A percentile compares a stretch with the other conserved stretches of the same genome.
phyloP scores from a whole-genome alignment of 2,329 filamentous ascomycete genomes.

The Ceratocystis huliohia region DNA sequence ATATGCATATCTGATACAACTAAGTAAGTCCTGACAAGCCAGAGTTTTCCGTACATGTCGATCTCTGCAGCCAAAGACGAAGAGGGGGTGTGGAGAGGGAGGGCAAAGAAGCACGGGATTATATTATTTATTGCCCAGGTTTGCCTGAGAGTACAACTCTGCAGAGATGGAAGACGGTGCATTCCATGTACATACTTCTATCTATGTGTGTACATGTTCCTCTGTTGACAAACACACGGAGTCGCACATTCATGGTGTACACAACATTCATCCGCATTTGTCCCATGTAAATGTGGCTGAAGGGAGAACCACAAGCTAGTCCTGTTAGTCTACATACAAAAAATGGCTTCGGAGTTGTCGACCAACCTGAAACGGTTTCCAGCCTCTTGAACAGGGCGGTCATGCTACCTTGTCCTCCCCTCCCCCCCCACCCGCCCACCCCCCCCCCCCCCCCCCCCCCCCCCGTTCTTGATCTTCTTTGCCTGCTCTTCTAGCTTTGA shows the following conservation, averaged over 20 bases:
- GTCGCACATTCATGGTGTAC: neutral
- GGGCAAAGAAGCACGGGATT: neutral
- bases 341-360: slow-evolving; percentile 5
- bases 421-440: no score
- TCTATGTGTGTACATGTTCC: neutral
- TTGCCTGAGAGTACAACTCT: neutral
- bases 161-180: neutral
- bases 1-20: slow-evolving; percentile 7
- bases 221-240: neutral
- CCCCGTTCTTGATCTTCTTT: neutral
- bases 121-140: neutral
- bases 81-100: neutral
- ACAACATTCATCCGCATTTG: no score
- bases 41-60: neutral
- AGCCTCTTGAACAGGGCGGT: neutral
- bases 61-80: neutral
- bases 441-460: neutral
- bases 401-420: neutral
- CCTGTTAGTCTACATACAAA: neutral
- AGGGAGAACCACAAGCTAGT: no score
- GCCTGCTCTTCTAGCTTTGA: neutral
- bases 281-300: no score
- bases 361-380: slow-evolving; percentile 5
- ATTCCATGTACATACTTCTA: neutral
- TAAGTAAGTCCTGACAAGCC: slow-evolving; percentile 1